A percentile compares a stretch with the other conserved stretches of the same genome.
Conservation (phyloP, 2,329 filamentous ascomycete genomes). For the Cladosporium sphaerospermum region DNA sequence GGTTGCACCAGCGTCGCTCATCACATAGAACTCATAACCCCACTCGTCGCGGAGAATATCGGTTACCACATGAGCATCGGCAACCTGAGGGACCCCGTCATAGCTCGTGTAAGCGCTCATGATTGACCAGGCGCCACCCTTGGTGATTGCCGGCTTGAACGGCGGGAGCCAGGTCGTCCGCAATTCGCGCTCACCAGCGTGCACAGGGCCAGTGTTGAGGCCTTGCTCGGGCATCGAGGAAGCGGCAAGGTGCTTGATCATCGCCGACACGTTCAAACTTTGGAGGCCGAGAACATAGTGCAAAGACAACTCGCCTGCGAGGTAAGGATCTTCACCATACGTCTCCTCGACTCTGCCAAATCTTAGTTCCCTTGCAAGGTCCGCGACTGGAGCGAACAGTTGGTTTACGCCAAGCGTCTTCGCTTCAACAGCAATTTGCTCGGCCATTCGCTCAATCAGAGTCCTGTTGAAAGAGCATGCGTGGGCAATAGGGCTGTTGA, state of each 20-base stretch:
- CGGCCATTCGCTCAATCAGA: slow-evolving; percentile 30
- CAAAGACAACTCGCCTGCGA: slow-evolving; percentile 64
- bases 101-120: slow-evolving; percentile 71
- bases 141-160: slow-evolving; percentile 65
- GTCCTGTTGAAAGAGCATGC: slow-evolving; percentile 71
- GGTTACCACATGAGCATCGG: slow-evolving; percentile 59
- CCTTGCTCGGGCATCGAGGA: slow-evolving; percentile 66
- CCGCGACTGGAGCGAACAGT: slow-evolving; percentile 64
- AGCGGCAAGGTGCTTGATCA: slow-evolving; percentile 69
- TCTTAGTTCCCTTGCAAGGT: slow-evolving; percentile 64
- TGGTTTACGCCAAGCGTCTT: slow-evolving; percentile 65
- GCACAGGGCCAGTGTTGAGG: slow-evolving; percentile 58
- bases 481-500: slow-evolving; percentile 69
- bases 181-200: slow-evolving; percentile 50
- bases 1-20: slow-evolving; percentile 67
- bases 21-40: slow-evolving; percentile 52
- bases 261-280: slow-evolving; percentile 59
- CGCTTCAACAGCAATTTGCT: slow-evolving; percentile 59
- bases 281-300: slow-evolving; percentile 57
- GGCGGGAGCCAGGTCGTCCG: slow-evolving; percentile 50
- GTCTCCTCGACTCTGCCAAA: slow-evolving; percentile 71
- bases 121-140: slow-evolving; percentile 59
- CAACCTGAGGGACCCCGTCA: slow-evolving; percentile 62
- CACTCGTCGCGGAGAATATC: slow-evolving; percentile 67
- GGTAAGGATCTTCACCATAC: slow-evolving; percentile 61